Base-by-base conservation (phyloP, 1,284 basidiomycete genomes). In the Ganoderma lingzhi region DNA sequence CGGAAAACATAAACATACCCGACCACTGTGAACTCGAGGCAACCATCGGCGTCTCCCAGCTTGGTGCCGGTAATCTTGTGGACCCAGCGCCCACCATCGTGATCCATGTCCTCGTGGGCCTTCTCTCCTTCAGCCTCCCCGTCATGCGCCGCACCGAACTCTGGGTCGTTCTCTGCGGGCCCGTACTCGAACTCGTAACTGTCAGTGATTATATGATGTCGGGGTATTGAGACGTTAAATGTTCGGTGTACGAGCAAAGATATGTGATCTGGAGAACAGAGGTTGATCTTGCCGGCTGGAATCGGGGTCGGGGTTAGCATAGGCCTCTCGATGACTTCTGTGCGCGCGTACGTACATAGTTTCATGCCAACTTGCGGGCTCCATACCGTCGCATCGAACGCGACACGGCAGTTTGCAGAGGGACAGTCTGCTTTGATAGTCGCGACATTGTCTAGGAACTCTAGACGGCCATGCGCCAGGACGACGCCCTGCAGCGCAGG, bases 211-310 rank as follows among this genome's bases (percentile, higher is more conserved):
- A 99, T 95, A 80, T 99, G 97, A 77, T 95, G 89, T 66, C 95
- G 90, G 0, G 96, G 96, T 80, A 99, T 98, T 9, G 96, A 97
- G 17, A 96, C 95, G 80, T 99, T 99, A 86, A 99, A 99, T 8
- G 96, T 97, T 66, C 93, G 92, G 77, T 98, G 95, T 5, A 98
- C 86, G 64, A 99, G 92, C 14, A 99, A 85, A 0, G 96, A 96
- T 66, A 99, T 87, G 77, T 99, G 97, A 70, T 97, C 96, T 0
- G 97, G 96, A 1, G 96, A 98, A 69, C 90, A 96, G 30, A 99
- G 86, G 71, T 91, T 97, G 70, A 99, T 90, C 70, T 90, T 93
- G 6, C 96, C 97, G 67, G 88, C 96, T 97, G 60, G 19, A 14
- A 35, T 23, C 3, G 15, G 2, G 6, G 28, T 44, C 15, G 28